A percentile compares a stretch with the other conserved stretches of the same genome.
These are phyloP conservation scores for Alternaria triticimaculans DNA, from an alignment of 2,329 filamentous ascomycete genomes.

Conservation along the genomic window DNA sequence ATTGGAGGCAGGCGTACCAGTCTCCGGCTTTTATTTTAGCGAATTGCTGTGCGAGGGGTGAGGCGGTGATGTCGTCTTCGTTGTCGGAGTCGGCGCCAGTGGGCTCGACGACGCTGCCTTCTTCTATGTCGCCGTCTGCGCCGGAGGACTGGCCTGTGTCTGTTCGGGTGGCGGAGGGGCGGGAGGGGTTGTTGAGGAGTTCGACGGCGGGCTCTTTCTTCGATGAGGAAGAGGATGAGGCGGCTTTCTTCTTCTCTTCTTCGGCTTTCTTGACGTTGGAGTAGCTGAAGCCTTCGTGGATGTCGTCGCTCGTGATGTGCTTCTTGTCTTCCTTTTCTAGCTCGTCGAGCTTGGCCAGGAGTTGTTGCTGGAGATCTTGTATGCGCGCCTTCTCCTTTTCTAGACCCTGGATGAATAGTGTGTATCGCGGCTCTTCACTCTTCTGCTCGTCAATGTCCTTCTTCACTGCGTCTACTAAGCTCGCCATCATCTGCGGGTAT, in stretches of 20 bases:
- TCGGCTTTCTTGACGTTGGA: constrained; percentile 68
- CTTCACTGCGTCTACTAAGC: constrained; percentile 92
- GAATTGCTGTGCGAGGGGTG: constrained; percentile 79
- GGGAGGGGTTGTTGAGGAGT: constrained; percentile 72
- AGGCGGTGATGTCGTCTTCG: constrained; percentile 77
- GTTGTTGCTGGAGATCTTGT: constrained; percentile 75
- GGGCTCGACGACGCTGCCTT: constrained; percentile 51
- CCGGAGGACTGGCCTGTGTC: constrained; percentile 61
- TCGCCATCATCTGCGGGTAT: constrained; percentile 98
- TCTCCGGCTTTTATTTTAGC: constrained; percentile 77
- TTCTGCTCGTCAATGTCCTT: constrained; percentile 77
- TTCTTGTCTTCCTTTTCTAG: constrained; percentile 82
- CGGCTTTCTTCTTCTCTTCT: constrained; percentile 23
- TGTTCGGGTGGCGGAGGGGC: constrained; percentile 43
- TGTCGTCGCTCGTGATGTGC: constrained; percentile 93
- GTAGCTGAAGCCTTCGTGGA: constrained; percentile 89
- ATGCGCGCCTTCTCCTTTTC: constrained; percentile 80
- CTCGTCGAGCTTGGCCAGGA: constrained; percentile 75
- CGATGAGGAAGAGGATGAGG: constrained; percentile 33
- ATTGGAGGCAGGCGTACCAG: constrained; percentile 75
- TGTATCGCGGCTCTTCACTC: constrained; percentile 69
- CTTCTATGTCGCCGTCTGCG: constrained; percentile 68
- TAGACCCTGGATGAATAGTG: constrained; percentile 80
- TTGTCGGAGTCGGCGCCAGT: constrained; percentile 36
- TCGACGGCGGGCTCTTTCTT: constrained; percentile 59